phyloP scores from a whole-genome alignment of 768 basidiomycete species.

The Panaeolus cyanescens region DNA sequence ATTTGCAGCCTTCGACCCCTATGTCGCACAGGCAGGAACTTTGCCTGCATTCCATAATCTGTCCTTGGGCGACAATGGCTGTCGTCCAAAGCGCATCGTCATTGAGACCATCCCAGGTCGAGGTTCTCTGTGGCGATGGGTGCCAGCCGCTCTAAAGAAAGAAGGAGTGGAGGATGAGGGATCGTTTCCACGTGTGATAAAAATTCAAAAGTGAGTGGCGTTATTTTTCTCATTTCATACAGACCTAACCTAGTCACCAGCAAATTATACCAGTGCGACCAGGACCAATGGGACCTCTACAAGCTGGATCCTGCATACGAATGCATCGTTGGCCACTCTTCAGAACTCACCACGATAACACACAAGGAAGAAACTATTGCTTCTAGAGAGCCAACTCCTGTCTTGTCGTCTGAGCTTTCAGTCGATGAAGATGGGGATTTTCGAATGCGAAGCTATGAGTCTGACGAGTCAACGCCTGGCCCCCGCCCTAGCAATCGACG shows the following conservation, averaged over 20 bases:
- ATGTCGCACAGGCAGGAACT: slow-evolving; percentile 52
- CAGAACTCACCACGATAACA: slow-evolving; percentile 37
- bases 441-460: slow-evolving; percentile 21
- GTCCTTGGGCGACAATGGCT: slow-evolving; percentile 46
- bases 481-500: slow-evolving; percentile 4
- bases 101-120: slow-evolving; percentile 65
- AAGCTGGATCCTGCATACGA: slow-evolving; percentile 78
- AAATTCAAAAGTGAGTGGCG: slow-evolving; percentile 66
- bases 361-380: slow-evolving; percentile 18
- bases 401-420: background rate
- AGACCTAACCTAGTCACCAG: slow-evolving; percentile 28
- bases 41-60: slow-evolving; percentile 39
- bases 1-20: slow-evolving; percentile 78
- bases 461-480: slow-evolving; percentile 16
- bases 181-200: slow-evolving; percentile 64
- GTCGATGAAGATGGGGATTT: slow-evolving; percentile 15
- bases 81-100: slow-evolving; percentile 70
- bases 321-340: slow-evolving; percentile 54
- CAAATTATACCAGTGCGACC: slow-evolving; percentile 50
- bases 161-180: slow-evolving; percentile 68
- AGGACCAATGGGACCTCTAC: slow-evolving; percentile 87
- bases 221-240: slow-evolving; percentile 3
- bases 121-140: slow-evolving; percentile 70
- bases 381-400: slow-evolving; percentile 10
- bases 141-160: slow-evolving; percentile 65